Conservation (phyloP, 176 grass and related monocot genomes). For the Zoysia japonica region DNA sequence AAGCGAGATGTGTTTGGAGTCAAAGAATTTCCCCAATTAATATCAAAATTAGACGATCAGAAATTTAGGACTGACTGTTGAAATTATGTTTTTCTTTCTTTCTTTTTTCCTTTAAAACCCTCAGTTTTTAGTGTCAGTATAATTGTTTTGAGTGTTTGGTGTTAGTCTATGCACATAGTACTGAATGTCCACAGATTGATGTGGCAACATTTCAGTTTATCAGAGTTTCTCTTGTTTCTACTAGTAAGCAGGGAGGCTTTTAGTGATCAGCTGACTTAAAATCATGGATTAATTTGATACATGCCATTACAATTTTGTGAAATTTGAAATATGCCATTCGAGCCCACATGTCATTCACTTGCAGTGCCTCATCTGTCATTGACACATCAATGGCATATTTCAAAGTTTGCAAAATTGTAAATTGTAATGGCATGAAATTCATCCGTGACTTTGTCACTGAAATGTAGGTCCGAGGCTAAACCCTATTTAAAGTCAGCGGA, state of each 20-base stretch:
- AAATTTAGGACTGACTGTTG: background rate
- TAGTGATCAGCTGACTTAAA: background rate
- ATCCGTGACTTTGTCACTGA: no score
- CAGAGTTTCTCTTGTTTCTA: background rate
- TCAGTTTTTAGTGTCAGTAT: background rate
- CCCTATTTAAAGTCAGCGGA: no score
- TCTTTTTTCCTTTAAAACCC: background rate
- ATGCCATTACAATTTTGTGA: no score
- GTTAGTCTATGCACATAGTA: background rate
- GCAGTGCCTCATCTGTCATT: no score
- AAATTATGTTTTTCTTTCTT: background rate
- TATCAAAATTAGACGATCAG: background rate
- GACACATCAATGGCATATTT: no score
- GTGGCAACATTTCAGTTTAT: background rate
- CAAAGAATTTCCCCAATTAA: background rate
- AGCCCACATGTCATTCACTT: no score
- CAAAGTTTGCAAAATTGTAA: no score
- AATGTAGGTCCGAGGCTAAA: no score
- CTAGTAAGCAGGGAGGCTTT: background rate
- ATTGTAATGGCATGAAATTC: no score
- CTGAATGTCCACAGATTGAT: background rate
- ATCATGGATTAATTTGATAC: no score
- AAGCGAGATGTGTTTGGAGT: background rate
- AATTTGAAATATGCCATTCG: no score
- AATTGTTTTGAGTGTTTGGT: background rate